phyloP scores from a whole-genome alignment of 805 yeast species.

The Yarrowia sp. region DNA sequence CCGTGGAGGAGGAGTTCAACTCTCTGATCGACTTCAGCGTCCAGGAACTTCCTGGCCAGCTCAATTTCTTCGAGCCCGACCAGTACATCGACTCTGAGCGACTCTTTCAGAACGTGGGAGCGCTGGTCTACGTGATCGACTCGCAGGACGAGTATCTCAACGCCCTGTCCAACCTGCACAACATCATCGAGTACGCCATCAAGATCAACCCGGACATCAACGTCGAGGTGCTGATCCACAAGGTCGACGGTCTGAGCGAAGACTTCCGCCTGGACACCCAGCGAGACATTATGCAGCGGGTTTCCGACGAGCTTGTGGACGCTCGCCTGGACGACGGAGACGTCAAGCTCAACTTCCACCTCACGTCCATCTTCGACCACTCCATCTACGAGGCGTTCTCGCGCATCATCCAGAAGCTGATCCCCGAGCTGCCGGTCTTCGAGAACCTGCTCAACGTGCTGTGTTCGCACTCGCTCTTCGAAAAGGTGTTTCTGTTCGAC shows the following conservation, averaged over 20 bases:
- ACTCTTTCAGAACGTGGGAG: constrained; percentile 78
- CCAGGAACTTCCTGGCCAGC: constrained; percentile 93
- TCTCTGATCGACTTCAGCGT: constrained; percentile 84
- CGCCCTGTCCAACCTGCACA: constrained; percentile 83
- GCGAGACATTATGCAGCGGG: constrained; percentile 92
- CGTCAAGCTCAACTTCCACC: constrained; percentile 84
- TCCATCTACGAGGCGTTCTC: constrained; percentile 95
- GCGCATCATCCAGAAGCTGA: constrained; percentile 84
- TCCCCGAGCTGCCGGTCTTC: constrained; percentile 81
- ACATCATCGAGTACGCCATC: constrained; percentile 83
- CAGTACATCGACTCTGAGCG: constrained; percentile 63
- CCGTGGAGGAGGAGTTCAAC: constrained; percentile 78
- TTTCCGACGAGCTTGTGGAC: constrained; percentile 88
- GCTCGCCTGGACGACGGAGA: constrained; percentile 72
- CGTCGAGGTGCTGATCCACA: constrained; percentile 90
- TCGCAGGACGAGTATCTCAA: constrained; percentile 92
- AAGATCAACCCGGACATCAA: constrained; percentile 80
- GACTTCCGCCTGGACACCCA: constrained; percentile 94
- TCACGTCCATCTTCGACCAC: constrained; percentile 93
- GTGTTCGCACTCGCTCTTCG: constrained; percentile 85
- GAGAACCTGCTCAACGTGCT: constrained; percentile 86
- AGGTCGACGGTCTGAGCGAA: constrained; percentile 91
- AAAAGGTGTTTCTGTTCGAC: constrained; percentile 90
- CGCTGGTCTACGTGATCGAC: constrained; percentile 91
- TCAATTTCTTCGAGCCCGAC: constrained; percentile 82